Percentiles rank a stretch among this genome's conserved stretches.
Conservation (phyloP, 2,329 filamentous ascomycete genomes). For the Fusarium burgessii region DNA sequence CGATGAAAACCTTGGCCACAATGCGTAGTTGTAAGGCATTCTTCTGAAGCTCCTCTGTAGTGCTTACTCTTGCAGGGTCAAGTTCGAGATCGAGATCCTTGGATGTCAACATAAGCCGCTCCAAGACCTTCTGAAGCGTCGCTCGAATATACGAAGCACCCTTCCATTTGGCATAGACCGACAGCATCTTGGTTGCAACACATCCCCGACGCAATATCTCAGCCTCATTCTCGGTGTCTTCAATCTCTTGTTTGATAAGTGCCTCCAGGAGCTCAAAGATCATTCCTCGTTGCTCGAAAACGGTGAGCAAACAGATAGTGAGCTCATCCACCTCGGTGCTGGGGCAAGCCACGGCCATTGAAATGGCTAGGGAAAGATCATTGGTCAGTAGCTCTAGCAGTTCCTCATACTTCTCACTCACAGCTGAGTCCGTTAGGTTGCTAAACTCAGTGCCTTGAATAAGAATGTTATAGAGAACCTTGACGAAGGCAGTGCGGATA, state of each 20-base stretch:
- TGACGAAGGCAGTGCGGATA: conserved; percentile 76
- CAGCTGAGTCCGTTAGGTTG: conserved; percentile 73
- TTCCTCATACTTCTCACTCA: conserved; percentile 76
- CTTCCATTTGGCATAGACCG: conserved; percentile 79
- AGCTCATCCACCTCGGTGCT: conserved; percentile 77
- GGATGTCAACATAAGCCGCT: conserved; percentile 73
- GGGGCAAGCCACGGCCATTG: conserved; percentile 74
- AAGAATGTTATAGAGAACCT: conserved; percentile 76
- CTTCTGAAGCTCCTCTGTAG: conserved; percentile 72
- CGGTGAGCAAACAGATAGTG: conserved; percentile 74
- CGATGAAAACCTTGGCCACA: conserved; percentile 77
- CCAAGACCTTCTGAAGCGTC: conserved; percentile 75
- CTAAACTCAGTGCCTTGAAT: conserved; percentile 79
- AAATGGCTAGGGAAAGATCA: conserved; percentile 71
- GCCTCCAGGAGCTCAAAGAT: conserved; percentile 74
- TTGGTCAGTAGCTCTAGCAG: conserved; percentile 72
- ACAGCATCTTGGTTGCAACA: conserved; percentile 79
- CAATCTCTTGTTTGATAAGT: conserved; percentile 75
- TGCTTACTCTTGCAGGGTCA: conserved; percentile 71
- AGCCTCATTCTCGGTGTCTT: conserved; percentile 77
- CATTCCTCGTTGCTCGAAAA: conserved; percentile 75
- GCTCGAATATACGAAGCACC: conserved; percentile 71
- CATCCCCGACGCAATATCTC: conserved; percentile 76
- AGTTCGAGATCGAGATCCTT: conserved; percentile 76
- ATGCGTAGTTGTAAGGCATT: conserved; percentile 75